Base-by-base conservation (phyloP, 495 filamentous ascomycete genomes). In the Chaetomidium leptoderma region DNA sequence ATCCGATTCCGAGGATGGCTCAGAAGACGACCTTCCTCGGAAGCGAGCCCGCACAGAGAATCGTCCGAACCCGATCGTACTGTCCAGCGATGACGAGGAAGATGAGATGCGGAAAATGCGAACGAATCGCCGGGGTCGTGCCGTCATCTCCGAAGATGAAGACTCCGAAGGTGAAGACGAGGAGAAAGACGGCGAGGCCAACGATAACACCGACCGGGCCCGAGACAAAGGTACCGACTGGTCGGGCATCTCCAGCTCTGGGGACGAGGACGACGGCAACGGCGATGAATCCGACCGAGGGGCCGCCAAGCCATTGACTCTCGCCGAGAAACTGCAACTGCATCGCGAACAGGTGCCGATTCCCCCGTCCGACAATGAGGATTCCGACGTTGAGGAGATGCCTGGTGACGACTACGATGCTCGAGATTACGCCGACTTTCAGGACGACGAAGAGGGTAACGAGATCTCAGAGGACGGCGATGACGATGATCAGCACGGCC, bases 371-470 rank as follows among this genome's bases (percentile, higher is more conserved):
- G 52, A 57, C 6, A 47, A 48, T 27, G 59, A 59, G 14, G 36
- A 45, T 1, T 55, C 35, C 19, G 53, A 53, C 2, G 32, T 44
- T 5, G 56, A 63, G 2, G 60, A 60, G 21, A 54, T 45, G 52
- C 32, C 27, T 11, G 58, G 40, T 2, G 62, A 62, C 14, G 63
- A 62, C 46, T 61, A 61, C 21, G 58, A 58, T 48, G 62, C 53
- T n/a, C 32, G 53, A 10, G 36, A 56, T 14, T 65, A 65, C 29
- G 59, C 51, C 1, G 59, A 62, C 19, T 65, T 59, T 5, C 55
- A 65, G 21, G 60, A 62, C 42, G 63, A 65, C 24, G 60, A 65
- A 2, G 60, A 59, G 35, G 60, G 51, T 0, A 56, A 55, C 3
- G 58, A 58, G 26, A 19, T 42, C 3, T 49, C 27, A 10, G 55